A percentile compares a stretch with the other conserved stretches of the same genome.
Evolutionary conservation across 805 yeast species (phyloP).

Genomic region (Starmerella floris): DNA sequence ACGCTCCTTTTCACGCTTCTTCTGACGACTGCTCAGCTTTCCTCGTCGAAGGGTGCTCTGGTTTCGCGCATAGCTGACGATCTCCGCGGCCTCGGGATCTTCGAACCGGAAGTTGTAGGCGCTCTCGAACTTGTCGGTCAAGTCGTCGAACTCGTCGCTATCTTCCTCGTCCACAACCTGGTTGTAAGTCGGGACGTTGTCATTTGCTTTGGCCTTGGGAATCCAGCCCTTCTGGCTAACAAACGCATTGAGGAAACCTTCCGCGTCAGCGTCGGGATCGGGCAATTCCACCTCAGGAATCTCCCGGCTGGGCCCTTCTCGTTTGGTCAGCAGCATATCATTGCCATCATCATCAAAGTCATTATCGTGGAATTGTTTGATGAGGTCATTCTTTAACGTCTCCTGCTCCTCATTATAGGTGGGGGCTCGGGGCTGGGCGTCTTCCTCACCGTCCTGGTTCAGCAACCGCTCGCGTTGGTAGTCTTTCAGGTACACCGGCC

Average conservation of each 20-base stretch:
- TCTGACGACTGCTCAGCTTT: slow-evolving; percentile 59
- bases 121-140: slow-evolving; percentile 78
- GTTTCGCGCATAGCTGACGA: slow-evolving; percentile 81
- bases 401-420: slow-evolving; percentile 53
- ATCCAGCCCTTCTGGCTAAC: slow-evolving; percentile 79
- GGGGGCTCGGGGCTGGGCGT: slow-evolving; percentile 39
- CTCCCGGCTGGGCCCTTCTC: slow-evolving; percentile 36
- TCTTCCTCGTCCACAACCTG: slow-evolving; percentile 41
- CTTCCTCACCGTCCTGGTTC: slow-evolving; percentile 36
- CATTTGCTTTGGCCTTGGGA: slow-evolving; percentile 42
- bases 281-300: slow-evolving; percentile 34
- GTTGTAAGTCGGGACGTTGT: slow-evolving; percentile 23
- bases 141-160: slow-evolving; percentile 81
- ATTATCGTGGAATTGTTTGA: slow-evolving; percentile 56
- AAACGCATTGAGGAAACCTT: slow-evolving; percentile 59
- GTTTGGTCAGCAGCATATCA: slow-evolving; percentile 42
- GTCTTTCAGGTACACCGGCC: slow-evolving; percentile 81
- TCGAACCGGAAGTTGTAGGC: slow-evolving; percentile 93
- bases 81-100: slow-evolving; percentile 80
- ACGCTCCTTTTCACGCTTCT: slow-evolving; percentile 60
- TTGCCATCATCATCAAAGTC: slow-evolving; percentile 34
- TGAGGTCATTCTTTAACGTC: slow-evolving; percentile 60
- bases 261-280: slow-evolving; percentile 49
- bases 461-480: slow-evolving; percentile 76
- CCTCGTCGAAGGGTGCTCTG: slow-evolving; percentile 86